Conservation (phyloP, 179 eudicot species). For the Dionaea muscipula region DNA sequence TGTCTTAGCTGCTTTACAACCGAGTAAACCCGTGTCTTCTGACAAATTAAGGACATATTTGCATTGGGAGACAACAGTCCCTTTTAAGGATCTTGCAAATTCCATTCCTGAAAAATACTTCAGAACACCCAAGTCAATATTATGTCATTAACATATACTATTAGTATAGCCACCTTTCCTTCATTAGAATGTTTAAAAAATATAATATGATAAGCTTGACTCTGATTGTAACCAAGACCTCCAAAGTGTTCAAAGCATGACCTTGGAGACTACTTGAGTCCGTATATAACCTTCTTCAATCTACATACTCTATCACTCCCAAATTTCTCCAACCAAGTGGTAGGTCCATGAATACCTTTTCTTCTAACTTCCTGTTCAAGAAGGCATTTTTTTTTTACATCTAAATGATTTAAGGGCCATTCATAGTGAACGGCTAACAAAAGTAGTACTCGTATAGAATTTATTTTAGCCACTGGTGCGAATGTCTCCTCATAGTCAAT, state of each 20-base stretch:
- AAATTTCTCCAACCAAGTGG: background rate
- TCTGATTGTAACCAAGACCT: background rate
- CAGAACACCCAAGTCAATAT: background rate
- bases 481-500: background rate
- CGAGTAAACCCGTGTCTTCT: background rate
- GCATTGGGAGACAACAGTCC: background rate
- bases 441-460: background rate
- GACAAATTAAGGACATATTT: too few relatives aligned
- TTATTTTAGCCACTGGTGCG: constrained; percentile 1
- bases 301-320: background rate
- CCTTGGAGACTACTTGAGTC: background rate
- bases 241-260: background rate
- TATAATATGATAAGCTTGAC: too few relatives aligned
- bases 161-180: too few relatives aligned
- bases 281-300: background rate
- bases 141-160: too few relatives aligned
- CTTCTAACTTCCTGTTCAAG: background rate
- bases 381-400: constrained; percentile 1
- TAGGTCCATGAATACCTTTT: background rate
- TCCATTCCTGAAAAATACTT: constrained; percentile 1
- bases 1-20: background rate
- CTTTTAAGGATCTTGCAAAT: background rate
- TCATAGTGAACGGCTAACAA: background rate
- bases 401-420: background rate
- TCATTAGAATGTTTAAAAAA: too few relatives aligned